Evolutionary conservation across 2,329 filamentous ascomycete genomes (phyloP), one percentile per base, ranked within the genome.

Genomic region (Arthrobotrys musiformis): DNA sequence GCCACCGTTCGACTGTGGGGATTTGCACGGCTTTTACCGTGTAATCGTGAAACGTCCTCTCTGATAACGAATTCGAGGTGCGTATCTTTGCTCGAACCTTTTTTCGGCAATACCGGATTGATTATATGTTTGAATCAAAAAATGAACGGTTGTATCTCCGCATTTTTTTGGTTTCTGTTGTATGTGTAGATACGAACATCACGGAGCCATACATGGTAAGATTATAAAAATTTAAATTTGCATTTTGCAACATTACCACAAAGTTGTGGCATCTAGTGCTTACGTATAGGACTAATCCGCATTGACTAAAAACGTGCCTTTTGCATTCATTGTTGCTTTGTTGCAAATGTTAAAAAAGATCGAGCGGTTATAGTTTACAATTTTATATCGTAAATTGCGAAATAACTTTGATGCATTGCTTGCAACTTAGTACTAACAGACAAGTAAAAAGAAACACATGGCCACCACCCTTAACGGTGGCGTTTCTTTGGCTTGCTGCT

Each of bases 301-400:
- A 33, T 33, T n/a, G n/a, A 40, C 40, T n/a, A n/a, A n/a, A n/a
- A 35, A 11, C 30, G 30, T 5, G 30, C 30, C 11, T 35, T 35
- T 35, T 35, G 5, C 11, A 35, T 11, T 37, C 26, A 40, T 24
- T 60, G 40, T 52, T 37, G 24, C 17, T n/a, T n/a, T 30, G 35
- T 58, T 58, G 37, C 13, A 58, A n/a, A 40, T 58, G 54, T n/a
- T n/a, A n/a, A n/a, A n/a, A n/a, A n/a, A n/a, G n/a, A n/a, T n/a
- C 63, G 50, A 69, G 52, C 64, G 64, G 64, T 37, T 69, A 60
- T 44, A 60, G 64, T 60, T 42, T 48, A 69, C 64, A 48, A 48
- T 60, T 60, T 37, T 60, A 46, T 69, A 67, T 67, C 35, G 33
- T 26, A 64, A n/a, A 64, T 52, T 48, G 61, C 40, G 54, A 58